A percentile compares a stretch with the other conserved stretches of the same genome.
phyloP scores from a whole-genome alignment of 2,329 filamentous ascomycete genomes.

The Aspergillus quadricinctus region DNA sequence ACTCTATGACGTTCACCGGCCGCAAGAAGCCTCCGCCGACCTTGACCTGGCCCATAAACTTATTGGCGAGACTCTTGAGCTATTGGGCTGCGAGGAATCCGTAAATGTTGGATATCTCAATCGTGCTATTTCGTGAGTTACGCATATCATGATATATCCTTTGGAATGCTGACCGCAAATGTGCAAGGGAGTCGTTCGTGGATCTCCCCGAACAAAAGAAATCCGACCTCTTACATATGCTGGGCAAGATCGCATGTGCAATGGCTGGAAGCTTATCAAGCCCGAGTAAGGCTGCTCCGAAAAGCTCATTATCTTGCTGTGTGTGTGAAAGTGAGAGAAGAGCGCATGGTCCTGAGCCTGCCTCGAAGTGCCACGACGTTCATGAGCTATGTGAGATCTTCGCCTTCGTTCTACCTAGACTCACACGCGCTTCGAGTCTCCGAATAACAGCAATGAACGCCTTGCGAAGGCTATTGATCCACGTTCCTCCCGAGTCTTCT shows the following conservation, averaged over 20 bases:
- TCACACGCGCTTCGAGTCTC: slow-evolving; percentile 51
- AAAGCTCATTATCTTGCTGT: slow-evolving; percentile 27
- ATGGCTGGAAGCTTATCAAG: slow-evolving; percentile 45
- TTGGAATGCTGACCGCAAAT: slow-evolving; percentile 6
- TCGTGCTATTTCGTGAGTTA: slow-evolving; percentile 47
- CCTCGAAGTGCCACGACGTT: slow-evolving; percentile 18
- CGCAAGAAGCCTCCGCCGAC: slow-evolving; percentile 33
- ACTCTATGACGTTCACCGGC: slow-evolving; percentile 28
- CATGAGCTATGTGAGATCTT: slow-evolving; percentile 41
- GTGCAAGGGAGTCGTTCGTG: slow-evolving; percentile 41
- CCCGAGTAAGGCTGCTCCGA: slow-evolving; percentile 20
- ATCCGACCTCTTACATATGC: slow-evolving; percentile 49
- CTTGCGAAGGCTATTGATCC: slow-evolving; percentile 64
- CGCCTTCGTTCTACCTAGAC: slow-evolving; percentile 36
- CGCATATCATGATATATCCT: background rate
- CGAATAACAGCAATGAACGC: slow-evolving; percentile 68
- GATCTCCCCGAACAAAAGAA: slow-evolving; percentile 47
- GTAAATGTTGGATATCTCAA: slow-evolving; percentile 39
- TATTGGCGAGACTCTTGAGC: slow-evolving; percentile 27
- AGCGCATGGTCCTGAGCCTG: slow-evolving; percentile 10
- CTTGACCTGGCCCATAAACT: slow-evolving; percentile 27
- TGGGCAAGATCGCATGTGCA: slow-evolving; percentile 58
- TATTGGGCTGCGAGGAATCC: slow-evolving; percentile 31
- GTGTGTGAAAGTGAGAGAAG: slow-evolving; percentile 34
- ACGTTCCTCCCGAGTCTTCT: slow-evolving; percentile 53